Evolutionary conservation across 2,329 filamentous ascomycete species (phyloP).

Genomic region (Cytospora leucostoma): DNA sequence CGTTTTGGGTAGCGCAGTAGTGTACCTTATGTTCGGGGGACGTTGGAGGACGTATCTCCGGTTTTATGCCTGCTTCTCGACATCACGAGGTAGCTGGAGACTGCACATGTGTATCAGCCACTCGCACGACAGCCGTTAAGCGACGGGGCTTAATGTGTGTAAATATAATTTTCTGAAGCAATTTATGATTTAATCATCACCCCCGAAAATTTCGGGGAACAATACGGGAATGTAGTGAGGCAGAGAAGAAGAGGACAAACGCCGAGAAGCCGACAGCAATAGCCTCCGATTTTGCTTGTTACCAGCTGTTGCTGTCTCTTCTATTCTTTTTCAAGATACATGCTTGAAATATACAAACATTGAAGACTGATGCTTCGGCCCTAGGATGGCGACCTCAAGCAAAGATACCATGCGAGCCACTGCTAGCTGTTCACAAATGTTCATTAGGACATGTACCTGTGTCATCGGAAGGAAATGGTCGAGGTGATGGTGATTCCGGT

Average conservation of each 20-base stretch:
- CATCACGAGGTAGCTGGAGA: not conserved
- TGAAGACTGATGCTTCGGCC: accelerated
- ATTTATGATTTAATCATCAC: not conserved
- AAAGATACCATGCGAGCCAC: not conserved
- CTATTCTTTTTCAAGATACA: not conserved
- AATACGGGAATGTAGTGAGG: not conserved
- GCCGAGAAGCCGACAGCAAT: not conserved
- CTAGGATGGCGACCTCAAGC: not conserved
- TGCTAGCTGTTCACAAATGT: not conserved
- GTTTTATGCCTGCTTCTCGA: not conserved
- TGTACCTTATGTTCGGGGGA: not conserved
- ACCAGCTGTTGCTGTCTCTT: not conserved
- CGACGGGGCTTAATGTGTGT: not conserved
- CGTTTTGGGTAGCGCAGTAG: not conserved
- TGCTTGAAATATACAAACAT: not conserved
- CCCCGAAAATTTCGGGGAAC: not conserved
- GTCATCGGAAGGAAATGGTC: not conserved
- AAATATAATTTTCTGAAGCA: not conserved
- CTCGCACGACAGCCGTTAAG: not conserved
- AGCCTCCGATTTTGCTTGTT: no score
- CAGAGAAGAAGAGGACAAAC: not conserved
- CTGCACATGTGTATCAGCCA: not conserved
- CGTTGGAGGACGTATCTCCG: not conserved
- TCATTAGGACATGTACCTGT: not conserved
- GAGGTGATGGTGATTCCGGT: not conserved